Base-by-base conservation (phyloP, 495 filamentous ascomycete species). In the Lineolata rhizophorae region DNA sequence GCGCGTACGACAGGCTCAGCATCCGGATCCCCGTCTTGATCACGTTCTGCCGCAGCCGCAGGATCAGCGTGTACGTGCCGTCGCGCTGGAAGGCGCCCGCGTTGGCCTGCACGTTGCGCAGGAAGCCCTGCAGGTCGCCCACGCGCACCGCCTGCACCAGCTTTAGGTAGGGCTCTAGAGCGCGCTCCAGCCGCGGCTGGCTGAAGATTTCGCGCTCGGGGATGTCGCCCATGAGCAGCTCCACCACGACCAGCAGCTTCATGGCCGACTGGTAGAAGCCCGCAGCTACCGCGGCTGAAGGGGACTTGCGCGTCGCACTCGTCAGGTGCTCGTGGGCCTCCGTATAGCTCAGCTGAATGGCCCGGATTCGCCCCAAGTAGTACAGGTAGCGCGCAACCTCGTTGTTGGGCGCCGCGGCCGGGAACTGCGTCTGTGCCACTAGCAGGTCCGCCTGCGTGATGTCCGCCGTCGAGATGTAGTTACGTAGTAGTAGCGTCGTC, bases 11-110 rank as follows among this genome's bases (percentile, higher is more conserved):
- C 46, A 97, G 60, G 18, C 84, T 93, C 72, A 97, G 93, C 80
- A 93, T 94, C 39, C 87, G 80, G 42, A 97, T 87, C 42, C 87
- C 87, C 20, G 87, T 97, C 60, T 92, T 93, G 69, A 97, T 95
- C 51, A 97, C 87, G 54, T 95, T 95, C 51, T 97, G 87, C 32
- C 87, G 70, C 24, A 97, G 62, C 29, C 87, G 81, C 38, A 94
- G 65, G 49, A 94, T 85, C 31, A 97, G 64, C 5, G 83, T 92
- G 55, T 95, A 95, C 13, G 84, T 94, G 33, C 81, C 82, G 51
- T 97, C 90, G 34, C 74, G 73, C 29, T 78, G 70, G 71, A 95
- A 97, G 11, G 72, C 76, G 15, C 72, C 67, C 34, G 69, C 73
- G 54, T 93, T 70, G 13, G 67, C 65, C 38, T 72, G 70, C 35